Base-by-base conservation (phyloP, 2,329 filamentous ascomycete species). In the Aspergillus alliaceus region DNA sequence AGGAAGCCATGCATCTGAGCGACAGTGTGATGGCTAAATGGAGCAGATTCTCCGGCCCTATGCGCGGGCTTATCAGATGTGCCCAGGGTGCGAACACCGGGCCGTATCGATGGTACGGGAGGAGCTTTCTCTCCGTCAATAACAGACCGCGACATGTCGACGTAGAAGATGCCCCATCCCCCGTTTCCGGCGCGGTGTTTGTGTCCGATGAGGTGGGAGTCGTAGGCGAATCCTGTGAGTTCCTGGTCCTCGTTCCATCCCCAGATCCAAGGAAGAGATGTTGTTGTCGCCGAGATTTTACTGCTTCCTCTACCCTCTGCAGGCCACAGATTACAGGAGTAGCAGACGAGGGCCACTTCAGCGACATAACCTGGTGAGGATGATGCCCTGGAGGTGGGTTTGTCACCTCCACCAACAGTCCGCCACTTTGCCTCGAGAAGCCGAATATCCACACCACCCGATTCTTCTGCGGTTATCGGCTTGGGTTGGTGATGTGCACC, bases 141-240 rank as follows among this genome's bases (percentile, higher is more conserved):
- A 2, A 40, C 25, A 18, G 53, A 53, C 2, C 44, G 57, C 14
- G 53, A 31, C 57, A 56, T 56, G 34, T 56, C 32, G 25, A 59
- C 57, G 20, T 59, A 56, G 50, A 59, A 59, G 5, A 39, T 46
- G 7, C 57, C 53, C 44, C 50, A 59, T 20, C 53, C 57, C 3
- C 54, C 50, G 11, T 34, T 51, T 25, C 27, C 24, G 15, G 42
- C 37, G 25, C 49, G 49, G 49, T 56, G 37, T 7, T 6, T 34
- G 27, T 59, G 57, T 24, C 44, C 32, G 8, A 47, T 39, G 6
- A 59, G 34, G 37, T 57, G 54, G 11, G 34, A 44, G 11, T 53
- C 50, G n/a, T 44, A 18, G 12, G 57, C 32, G 14, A 49, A 51
- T 12, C 15, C 20, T 2, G 48, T 29, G 27, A 59, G 50, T n/a